Evolutionary conservation across 805 yeast species (phyloP), one percentile per base, ranked within the genome.

Genomic region (Priceomyces castillae): DNA sequence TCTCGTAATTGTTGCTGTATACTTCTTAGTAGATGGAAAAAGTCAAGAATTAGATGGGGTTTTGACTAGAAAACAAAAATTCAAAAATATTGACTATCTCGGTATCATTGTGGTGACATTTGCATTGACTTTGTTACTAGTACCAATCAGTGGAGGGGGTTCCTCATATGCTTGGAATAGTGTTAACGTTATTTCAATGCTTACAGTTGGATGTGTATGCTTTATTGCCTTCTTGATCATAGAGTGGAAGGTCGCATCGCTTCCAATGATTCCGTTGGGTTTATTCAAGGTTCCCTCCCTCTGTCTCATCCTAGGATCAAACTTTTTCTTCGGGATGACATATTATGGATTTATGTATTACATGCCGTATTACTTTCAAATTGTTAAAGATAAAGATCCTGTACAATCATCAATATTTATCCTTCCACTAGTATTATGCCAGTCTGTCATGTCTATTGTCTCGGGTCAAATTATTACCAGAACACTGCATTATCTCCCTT

Each of bases 121-220:
- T 1, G 73, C 77, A 0, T 65, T 73, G 20, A 74, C 79, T 0
- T 57, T 81, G 3, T 52, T 81, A 12, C 64, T 80, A 38, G 67
- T 81, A n/a, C 82, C 84, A 2, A 56, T 80, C 16, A 72, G 74
- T 48, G 82, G 83, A 14, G 89, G 88, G 28, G 88, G 88, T 2
- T 64, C 76, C 7, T 64, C 74, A 9, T 81, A 71, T 54, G 57
- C 65, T 0, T 84, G 90, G 90, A 51, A 71, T 50, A 74, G 70
- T 41, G 43, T 65, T 0, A 37, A 67, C 7, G 67, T 67, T 4
- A 69, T 69, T 18, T 52, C 51, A 10, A 57, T 68, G 57, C 65
- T 69, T 41, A 50, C 58, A 4, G 54, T 67, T 9, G 74, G 74
- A 2, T 65, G 65, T 2, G 23, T 57, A 6, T 39, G 42, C 16